Conservation (phyloP, 768 basidiomycete species). For the Podaxis rugospora region DNA sequence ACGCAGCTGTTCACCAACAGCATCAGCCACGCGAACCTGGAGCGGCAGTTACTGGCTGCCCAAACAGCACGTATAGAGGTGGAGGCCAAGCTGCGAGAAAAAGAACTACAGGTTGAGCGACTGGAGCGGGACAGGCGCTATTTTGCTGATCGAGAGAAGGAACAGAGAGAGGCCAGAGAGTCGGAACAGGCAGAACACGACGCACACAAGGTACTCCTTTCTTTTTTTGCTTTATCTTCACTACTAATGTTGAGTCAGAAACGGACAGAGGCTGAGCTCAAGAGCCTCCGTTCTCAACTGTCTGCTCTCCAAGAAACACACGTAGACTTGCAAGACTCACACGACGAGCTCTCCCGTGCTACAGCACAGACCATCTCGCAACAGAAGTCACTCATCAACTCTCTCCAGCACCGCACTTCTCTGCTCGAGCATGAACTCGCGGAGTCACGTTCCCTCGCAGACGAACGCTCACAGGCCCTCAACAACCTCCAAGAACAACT, state of each 20-base stretch:
- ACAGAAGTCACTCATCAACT: slow-evolving; percentile 47
- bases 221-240: not conserved
- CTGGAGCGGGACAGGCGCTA: slow-evolving; percentile 69
- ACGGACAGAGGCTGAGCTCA: slow-evolving; percentile 47
- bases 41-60: slow-evolving; percentile 60
- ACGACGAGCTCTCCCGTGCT: slow-evolving; percentile 41
- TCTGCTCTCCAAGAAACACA: slow-evolving; percentile 51
- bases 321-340: slow-evolving; percentile 56
- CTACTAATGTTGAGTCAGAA: slow-evolving; percentile 27
- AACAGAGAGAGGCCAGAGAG: slow-evolving; percentile 67
- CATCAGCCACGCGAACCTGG: slow-evolving; percentile 57
- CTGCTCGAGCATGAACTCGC: slow-evolving; percentile 46
- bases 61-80: slow-evolving; percentile 61
- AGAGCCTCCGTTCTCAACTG: slow-evolving; percentile 44
- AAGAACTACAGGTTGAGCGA: slow-evolving; percentile 55
- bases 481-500: slow-evolving; percentile 43
- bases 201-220: slow-evolving; percentile 54
- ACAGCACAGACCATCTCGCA: slow-evolving; percentile 45
- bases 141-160: slow-evolving; percentile 63
- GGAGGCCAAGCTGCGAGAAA: slow-evolving; percentile 65
- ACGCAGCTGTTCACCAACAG: slow-evolving; percentile 57
- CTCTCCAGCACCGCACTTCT: slow-evolving; percentile 40
- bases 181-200: slow-evolving; percentile 43
- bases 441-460: slow-evolving; percentile 34
- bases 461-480: slow-evolving; percentile 35